Evolutionary conservation across 768 basidiomycete species (phyloP).

Genomic region (Phlegmacium glaucopus): DNA sequence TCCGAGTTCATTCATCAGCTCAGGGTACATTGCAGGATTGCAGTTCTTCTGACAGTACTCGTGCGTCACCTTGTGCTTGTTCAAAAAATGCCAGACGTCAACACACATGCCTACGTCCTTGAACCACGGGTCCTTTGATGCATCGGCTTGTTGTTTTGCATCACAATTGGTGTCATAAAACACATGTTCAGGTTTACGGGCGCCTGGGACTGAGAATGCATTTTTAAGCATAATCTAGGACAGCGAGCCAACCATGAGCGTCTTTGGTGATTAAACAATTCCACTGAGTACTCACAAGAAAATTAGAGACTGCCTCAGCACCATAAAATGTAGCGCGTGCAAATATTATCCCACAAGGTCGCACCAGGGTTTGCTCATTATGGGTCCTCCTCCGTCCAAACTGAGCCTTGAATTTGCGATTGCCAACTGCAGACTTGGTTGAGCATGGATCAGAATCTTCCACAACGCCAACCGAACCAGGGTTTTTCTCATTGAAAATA

Average conservation of each 20-base stretch:
- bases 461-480: not conserved
- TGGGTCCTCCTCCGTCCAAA: constrained; percentile 26
- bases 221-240: too few relatives aligned
- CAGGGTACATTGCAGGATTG: too few relatives aligned
- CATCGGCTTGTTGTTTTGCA: too few relatives aligned
- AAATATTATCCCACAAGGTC: constrained; percentile 23
- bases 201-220: not conserved
- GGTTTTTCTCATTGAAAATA: not conserved
- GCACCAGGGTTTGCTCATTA: constrained; percentile 23
- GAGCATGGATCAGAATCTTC: not conserved
- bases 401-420: constrained; percentile 12
- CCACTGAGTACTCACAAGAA: not conserved
- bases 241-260: too few relatives aligned
- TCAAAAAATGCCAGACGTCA: too few relatives aligned
- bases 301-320: constrained; percentile 16
- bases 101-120: too few relatives aligned
- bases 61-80: too few relatives aligned
- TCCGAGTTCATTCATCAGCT: too few relatives aligned
- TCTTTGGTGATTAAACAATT: too few relatives aligned
- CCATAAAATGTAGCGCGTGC: constrained; percentile 23
- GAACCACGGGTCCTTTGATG: too few relatives aligned
- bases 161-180: too few relatives aligned
- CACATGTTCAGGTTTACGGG: not conserved
- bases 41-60: too few relatives aligned
- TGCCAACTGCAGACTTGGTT: constrained; percentile 10